phyloP scores from a whole-genome alignment of 148 eudicot genomes.

The Talinum fruticosum region DNA sequence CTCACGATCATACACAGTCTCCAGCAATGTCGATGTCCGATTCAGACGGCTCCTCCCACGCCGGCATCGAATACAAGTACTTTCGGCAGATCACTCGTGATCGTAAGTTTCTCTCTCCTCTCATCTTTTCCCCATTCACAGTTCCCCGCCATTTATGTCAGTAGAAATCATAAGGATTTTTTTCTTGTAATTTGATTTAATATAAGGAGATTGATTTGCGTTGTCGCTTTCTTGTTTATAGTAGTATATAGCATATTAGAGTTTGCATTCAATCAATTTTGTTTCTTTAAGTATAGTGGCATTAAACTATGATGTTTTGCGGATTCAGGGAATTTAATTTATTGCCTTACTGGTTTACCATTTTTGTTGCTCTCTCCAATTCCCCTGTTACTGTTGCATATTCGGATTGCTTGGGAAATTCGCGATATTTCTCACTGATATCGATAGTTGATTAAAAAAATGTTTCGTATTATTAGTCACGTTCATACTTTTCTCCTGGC shows the following conservation, averaged over 20 bases:
- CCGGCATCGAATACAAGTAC: conserved; percentile 50
- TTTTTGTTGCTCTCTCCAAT: too few relatives aligned
- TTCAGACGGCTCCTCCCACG: conserved; percentile 66
- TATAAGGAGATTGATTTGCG: background rate
- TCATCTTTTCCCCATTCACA: background rate
- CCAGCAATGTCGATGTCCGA: conserved; percentile 74
- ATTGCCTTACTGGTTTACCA: too few relatives aligned
- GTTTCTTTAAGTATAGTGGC: background rate
- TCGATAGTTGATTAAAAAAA: too few relatives aligned
- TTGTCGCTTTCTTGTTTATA: background rate
- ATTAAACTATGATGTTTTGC: too few relatives aligned
- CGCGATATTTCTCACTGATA: too few relatives aligned
- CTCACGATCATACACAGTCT: background rate
- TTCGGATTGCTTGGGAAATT: too few relatives aligned
- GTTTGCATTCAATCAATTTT: background rate
- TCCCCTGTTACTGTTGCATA: too few relatives aligned
- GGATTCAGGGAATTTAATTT: background rate
- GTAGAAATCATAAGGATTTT: background rate
- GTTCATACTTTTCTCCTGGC: background rate
- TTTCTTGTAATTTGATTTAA: background rate
- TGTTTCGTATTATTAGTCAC: too few relatives aligned
- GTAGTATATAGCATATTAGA: background rate
- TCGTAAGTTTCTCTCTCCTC: conserved; percentile 42
- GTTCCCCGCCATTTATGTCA: background rate
- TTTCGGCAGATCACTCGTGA: conserved; percentile 78